Evolutionary conservation across 2,329 filamentous ascomycete species (phyloP).

Genomic region (Dendryphion nanum): DNA sequence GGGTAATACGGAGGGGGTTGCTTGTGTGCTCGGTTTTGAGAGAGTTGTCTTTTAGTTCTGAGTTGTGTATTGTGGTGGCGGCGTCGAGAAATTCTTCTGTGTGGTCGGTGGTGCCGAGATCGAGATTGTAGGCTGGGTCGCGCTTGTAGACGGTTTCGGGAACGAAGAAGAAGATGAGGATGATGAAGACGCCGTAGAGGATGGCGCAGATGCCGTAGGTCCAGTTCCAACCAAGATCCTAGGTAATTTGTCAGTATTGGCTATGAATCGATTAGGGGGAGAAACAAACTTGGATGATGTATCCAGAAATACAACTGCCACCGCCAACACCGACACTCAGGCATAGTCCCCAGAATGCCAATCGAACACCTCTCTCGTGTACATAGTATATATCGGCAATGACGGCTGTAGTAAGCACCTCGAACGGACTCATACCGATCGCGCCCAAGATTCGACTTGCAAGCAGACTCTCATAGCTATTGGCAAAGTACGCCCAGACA

Average conservation of each 20-base stretch:
- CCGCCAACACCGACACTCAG: constrained; percentile 17
- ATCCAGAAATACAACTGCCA: constrained; percentile 16
- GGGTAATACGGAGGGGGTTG: constrained; percentile 2
- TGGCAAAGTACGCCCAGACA: constrained; percentile 20
- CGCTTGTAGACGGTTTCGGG: constrained; percentile 80
- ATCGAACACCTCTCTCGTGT: constrained; percentile 76
- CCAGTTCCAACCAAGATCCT: constrained; percentile 71
- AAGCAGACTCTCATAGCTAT: constrained; percentile 14
- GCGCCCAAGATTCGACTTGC: constrained; percentile 19
- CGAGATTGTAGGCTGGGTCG: constrained; percentile 65
- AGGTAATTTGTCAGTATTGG: too few species aligned
- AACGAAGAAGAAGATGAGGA: constrained; percentile 73
- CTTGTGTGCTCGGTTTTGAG: constrained; percentile 8
- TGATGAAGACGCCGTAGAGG: constrained; percentile 83
- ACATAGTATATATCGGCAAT: constrained; percentile 89
- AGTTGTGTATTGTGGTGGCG: not conserved
- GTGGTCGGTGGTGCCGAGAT: constrained; percentile 45
- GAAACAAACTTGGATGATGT: constrained; percentile 46
- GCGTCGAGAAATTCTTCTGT: constrained; percentile 18
- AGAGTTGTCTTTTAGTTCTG: constrained; percentile 7
- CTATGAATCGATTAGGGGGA: too few species aligned
- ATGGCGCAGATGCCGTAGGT: constrained; percentile 41
- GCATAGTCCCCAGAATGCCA: constrained; percentile 57
- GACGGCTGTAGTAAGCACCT: constrained; percentile 51
- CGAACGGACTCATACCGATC: constrained; percentile 22